Evolutionary conservation across 2,329 filamentous ascomycete species (phyloP), one percentile per base, ranked within the genome.

Genomic region (Apiospora saccharicola): DNA sequence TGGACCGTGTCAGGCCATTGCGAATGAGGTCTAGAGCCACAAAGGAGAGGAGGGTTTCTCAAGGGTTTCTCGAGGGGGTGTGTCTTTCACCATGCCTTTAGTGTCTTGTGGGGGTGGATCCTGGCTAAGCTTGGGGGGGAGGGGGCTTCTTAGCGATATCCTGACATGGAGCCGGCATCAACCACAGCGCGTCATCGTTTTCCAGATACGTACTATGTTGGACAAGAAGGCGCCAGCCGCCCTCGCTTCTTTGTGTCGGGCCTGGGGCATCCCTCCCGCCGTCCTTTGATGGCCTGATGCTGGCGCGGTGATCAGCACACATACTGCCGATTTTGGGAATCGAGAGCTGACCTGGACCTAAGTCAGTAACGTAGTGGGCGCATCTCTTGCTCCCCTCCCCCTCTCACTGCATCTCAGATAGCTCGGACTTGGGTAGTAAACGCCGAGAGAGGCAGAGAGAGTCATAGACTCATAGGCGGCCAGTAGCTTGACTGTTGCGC

Each of bases 401-500:
- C 8, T 13, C 49, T 24, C 49, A 26, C 7, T 26, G 49, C 13
- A 44, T 44, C 30, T 57, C 14, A 34, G 14, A 34, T 14, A 16
- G 53, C 53, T 41, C 57, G 30, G 57, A n/a, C n/a, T n/a, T 64
- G 57, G 57, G 57, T 41, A 64, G 57, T 19, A n/a, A 64, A 37
- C 19, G 19, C 34, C 57, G 57, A 41, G 30, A 13, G 5, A 34
- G n/a, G 49, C 7, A 4, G n/a, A 53, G 26, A 34, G 30, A 64
- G 57, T 64, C 57, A 64, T 64, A 41, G 57, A 19, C 57, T 24
- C 57, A 64, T 64, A 64, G 57, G 19, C 34, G 53, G 26, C 26
- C 53, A 61, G 53, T 61, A 37, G 53, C 53, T 61, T 61, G 53
- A 61, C 53, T 19, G 53, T 61, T 61, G 53, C 53, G 53, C 53